Conservation (phyloP, 768 basidiomycete species). For the Hypholoma sublateritium region DNA sequence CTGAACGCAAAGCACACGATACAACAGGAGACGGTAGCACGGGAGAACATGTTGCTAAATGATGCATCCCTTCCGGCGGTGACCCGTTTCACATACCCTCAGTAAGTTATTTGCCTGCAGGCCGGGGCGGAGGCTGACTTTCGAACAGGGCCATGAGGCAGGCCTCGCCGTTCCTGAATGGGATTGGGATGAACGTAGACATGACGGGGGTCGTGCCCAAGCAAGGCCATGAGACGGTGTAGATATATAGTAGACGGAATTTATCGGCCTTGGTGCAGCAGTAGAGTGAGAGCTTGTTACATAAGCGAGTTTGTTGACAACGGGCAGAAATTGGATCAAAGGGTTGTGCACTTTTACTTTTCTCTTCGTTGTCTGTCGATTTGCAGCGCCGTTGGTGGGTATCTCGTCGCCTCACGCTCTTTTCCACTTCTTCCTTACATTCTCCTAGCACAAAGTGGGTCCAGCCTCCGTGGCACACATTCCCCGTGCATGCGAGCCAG, state of each 20-base stretch:
- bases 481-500: slow-evolving; percentile 21
- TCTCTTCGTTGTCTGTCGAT: not conserved
- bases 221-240: slow-evolving; percentile 22
- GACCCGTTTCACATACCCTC: slow-evolving; percentile 69
- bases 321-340: not conserved
- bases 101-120: slow-evolving; percentile 46
- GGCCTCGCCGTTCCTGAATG: slow-evolving; percentile 57
- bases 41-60: slow-evolving; percentile 42
- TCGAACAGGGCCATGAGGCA: slow-evolving; percentile 52
- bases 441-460: slow-evolving; percentile 2
- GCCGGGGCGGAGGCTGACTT: slow-evolving; percentile 10
- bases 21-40: slow-evolving; percentile 40
- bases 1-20: slow-evolving; percentile 59
- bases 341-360: not conserved
- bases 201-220: slow-evolving; percentile 32
- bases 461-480: slow-evolving; percentile 2
- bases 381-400: slow-evolving; percentile 8
- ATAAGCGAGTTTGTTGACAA: slow-evolving; percentile 4
- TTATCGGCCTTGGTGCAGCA: slow-evolving; percentile 4
- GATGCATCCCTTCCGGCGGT: slow-evolving; percentile 46
- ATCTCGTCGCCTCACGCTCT: slow-evolving; percentile 2
- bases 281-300: slow-evolving; percentile 7
- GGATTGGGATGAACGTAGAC: slow-evolving; percentile 51
- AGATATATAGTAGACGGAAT: slow-evolving; percentile 6
- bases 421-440: slow-evolving; percentile 15